These are phyloP conservation scores for Mangifera indica DNA, from an alignment of 345 rosid genomes.

Conservation along the genomic window DNA sequence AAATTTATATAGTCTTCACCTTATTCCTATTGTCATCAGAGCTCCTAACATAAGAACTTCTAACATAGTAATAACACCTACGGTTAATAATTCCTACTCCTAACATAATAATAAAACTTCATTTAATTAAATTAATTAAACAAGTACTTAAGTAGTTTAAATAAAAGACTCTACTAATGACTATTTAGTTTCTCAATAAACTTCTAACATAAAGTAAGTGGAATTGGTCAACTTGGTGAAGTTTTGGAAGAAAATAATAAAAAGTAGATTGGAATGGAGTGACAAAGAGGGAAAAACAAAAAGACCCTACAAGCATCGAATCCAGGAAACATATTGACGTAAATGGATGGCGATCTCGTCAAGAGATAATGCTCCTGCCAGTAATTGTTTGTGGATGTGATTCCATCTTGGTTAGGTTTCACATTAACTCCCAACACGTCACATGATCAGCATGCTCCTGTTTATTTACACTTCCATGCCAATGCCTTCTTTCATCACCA, in stretches of 20 bases:
- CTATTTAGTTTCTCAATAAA: too few relatives aligned
- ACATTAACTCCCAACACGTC: conserved; percentile 4
- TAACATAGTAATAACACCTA: too few relatives aligned
- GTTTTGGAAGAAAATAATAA: neutral
- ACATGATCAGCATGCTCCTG: neutral
- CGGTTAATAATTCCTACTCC: too few relatives aligned
- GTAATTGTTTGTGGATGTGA: neutral
- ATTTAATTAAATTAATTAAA: too few relatives aligned
- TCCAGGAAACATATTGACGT: conserved; percentile 15
- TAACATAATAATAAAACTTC: too few relatives aligned
- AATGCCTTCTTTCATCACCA: neutral
- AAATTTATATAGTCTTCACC: too few relatives aligned
- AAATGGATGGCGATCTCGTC: neutral
- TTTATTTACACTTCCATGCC: neutral
- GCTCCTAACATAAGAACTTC: too few relatives aligned
- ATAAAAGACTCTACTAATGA: too few relatives aligned
- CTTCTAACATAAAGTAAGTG: neutral
- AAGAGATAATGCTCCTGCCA: neutral
- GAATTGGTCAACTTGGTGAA: neutral
- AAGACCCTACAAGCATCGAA: conserved; percentile 9
- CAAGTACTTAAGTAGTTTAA: too few relatives aligned
- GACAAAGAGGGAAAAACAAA: neutral
- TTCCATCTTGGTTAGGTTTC: neutral
- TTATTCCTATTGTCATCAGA: too few relatives aligned
- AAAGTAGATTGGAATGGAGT: neutral